A percentile compares a stretch with the other conserved stretches of the same genome.
Evolutionary conservation across 1,284 basidiomycete species (phyloP).

Genomic region (Rugosomyces carneus): DNA sequence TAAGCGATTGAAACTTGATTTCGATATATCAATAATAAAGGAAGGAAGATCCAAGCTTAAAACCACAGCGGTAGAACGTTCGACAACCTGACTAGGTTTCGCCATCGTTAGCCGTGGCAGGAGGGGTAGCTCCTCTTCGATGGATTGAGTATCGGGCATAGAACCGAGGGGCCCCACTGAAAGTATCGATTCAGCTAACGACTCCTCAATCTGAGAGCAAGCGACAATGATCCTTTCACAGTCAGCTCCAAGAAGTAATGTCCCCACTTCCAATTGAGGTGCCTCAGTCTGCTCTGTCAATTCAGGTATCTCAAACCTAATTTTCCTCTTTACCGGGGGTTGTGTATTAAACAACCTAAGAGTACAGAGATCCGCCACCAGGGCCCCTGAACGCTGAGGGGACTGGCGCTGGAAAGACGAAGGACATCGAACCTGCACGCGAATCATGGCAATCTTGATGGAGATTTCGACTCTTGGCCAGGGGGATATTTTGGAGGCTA

Average conservation of each 20-base stretch:
- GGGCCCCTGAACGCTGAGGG: slow-evolving; percentile 52
- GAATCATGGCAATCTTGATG: slow-evolving; percentile 46
- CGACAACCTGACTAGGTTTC: slow-evolving; percentile 14
- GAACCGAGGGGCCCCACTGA: slow-evolving; percentile 29
- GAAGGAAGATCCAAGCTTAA: slow-evolving; percentile 59
- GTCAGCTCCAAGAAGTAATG: slow-evolving; percentile 30
- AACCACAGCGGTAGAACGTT: slow-evolving; percentile 27
- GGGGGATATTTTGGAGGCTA: slow-evolving; percentile 6
- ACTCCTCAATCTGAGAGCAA: slow-evolving; percentile 33
- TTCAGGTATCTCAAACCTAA: slow-evolving; percentile 35
- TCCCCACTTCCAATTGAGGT: slow-evolving; percentile 16
- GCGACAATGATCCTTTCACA: slow-evolving; percentile 45
- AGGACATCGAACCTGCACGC: slow-evolving; percentile 52
- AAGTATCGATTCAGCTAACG: slow-evolving; percentile 26
- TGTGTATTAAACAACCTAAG: slow-evolving; percentile 36
- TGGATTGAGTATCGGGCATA: slow-evolving; percentile 4
- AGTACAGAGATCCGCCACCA: slow-evolving; percentile 60
- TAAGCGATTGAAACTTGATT: slow-evolving; percentile 62
- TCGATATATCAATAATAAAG: slow-evolving; percentile 56
- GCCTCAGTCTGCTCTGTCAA: background rate
- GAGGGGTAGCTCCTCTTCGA: slow-evolving; percentile 16
- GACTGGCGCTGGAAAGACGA: slow-evolving; percentile 33
- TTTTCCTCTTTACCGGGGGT: slow-evolving; percentile 19
- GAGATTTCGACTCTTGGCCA: slow-evolving; percentile 19
- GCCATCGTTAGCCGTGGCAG: slow-evolving; percentile 30